Percentiles rank a stretch among this genome's conserved stretches.
Conservation (phyloP, 1,284 basidiomycete genomes). For the Entoloma clypeatum region DNA sequence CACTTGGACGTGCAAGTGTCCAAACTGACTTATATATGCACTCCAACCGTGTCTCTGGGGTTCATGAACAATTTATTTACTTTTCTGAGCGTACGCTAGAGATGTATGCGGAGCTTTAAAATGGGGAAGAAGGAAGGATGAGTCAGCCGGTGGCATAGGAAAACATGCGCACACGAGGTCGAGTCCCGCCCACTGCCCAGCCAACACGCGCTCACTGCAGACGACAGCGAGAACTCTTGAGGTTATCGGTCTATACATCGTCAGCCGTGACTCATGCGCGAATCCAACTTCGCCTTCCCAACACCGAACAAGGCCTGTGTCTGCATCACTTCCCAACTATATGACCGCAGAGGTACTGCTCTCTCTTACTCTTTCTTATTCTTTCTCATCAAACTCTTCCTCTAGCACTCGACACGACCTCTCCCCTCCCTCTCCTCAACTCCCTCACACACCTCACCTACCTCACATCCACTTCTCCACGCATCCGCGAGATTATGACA, state of each 20-base stretch:
- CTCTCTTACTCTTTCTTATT: constrained; percentile 5
- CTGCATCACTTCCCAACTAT: constrained; percentile 91
- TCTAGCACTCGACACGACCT: constrained; percentile 89
- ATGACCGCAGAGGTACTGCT: constrained; percentile 84
- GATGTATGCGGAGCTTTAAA: no score
- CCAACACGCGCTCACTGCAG: no score
- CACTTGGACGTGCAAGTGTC: no score
- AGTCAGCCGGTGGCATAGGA: no score
- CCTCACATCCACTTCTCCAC: constrained; percentile 94
- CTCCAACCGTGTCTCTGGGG: no score
- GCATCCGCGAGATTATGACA: constrained; percentile 97
- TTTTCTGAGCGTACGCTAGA: no score
- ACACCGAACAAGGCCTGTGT: constrained; percentile 94
- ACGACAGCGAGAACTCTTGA: no score
- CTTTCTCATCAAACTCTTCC: constrained; percentile 18
- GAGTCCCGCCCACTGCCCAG: no score
- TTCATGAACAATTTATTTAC: no score
- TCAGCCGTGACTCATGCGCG: constrained; percentile 63
- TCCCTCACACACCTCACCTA: constrained; percentile 96
- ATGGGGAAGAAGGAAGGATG: no score
- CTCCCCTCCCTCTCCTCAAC: constrained; percentile 91
- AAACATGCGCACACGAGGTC: no score
- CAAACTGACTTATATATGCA: no score
- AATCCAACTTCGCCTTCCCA: constrained; percentile 95
- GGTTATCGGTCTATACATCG: not conserved